Base-by-base conservation (phyloP, 768 basidiomycete species). In the Sistotremastrum suecicum region DNA sequence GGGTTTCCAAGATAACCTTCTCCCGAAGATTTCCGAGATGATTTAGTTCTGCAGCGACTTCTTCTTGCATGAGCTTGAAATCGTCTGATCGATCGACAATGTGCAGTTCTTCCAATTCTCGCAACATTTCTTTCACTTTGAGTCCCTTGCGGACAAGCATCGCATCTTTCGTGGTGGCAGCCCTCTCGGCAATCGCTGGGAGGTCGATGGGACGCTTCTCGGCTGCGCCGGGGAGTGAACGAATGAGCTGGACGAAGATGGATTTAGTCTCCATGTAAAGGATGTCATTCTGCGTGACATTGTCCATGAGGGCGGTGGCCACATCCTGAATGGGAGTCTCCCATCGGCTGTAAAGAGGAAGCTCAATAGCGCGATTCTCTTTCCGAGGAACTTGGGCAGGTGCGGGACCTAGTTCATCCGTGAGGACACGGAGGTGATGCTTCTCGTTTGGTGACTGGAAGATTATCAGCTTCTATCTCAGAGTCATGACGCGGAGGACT, bases 261-360 rank as follows among this genome's bases (percentile, higher is more conserved):
- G 94, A 97, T 68, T 99, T 99, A 47, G 95, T 87, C 61, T 99
- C 95, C 91, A 98, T 97, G 69, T 98, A 99, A 32, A 98, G 77
- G 79, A 99, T 94, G 65, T 99, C 95, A 59, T 85, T 85, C 39
- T 91, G 90, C 28, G 95, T 97, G 31, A 99, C 84, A 29, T 89
- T 87, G 62, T 92, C 91, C 82, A 98, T 91, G 47, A 99, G 75
- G 1, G 94, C 89, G 39, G 83, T 92, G 52, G 94, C 88, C 40
- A 98, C 81, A 59, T 99, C 95, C 55, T 98, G 95, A 40, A 99
- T 88, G 1, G 95, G 94, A 6, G 91, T 97, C 67, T 99, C 95
- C 95, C 95, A 99, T 11, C 95, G 90, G 54, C 87, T 91, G 67
- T 94, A 99, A 7, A 99, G 66, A 37, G 78, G 76, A 34, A 99